Base-by-base conservation (phyloP, 1,139 yeast species). In the Kodamaea sp. region DNA sequence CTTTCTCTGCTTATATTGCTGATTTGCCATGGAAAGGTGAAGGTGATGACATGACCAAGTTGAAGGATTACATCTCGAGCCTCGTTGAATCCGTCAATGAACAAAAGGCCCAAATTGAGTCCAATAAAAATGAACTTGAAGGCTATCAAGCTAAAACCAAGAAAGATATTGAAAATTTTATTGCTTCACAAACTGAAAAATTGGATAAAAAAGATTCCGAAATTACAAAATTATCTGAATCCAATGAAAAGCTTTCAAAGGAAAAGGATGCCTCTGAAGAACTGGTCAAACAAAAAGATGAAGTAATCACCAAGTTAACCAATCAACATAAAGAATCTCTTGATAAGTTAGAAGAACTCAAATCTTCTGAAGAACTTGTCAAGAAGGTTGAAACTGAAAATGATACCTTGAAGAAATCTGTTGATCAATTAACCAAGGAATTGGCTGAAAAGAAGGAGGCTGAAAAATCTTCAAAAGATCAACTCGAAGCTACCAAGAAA, bases 131-230 rank as follows among this genome's bases (percentile, higher is more conserved):
- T 15, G 20, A 15, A 15, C 20, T 15, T 15, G 20, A 15, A 15
- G 4, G 20, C 4, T 15, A 15, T 15, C 29, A 20, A 35, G 33
- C 26, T 20, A 36, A 15, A 29, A 15, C n/a, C 10, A 29, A 8
- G 29, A 41, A 42, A 24, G 55, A 58, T 37, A 48, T 62, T 37
- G 65, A 62, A 41, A 47, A 43, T 26, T 38, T 58, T 22, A 50
- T 58, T 8, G 57, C 56, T 2, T 49, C 48, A 24, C 39, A 30
- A 20, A 23, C 29, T 10, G 10, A 34, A 33, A 22, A 39, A 32
- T 32, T 32, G 34, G 15, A 32, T n/a, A 12, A 32, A 23, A 20
- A 12, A 29, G 11, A 29, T 10, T 24, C 11, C 24, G 12, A 28
- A 32, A 6, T 15, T 15, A 4, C 20, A 15, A 32, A 32, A 8